These are phyloP conservation scores for Rauvolfia tetraphylla DNA, from an alignment of 257 asterid species.

Conservation along the genomic window DNA sequence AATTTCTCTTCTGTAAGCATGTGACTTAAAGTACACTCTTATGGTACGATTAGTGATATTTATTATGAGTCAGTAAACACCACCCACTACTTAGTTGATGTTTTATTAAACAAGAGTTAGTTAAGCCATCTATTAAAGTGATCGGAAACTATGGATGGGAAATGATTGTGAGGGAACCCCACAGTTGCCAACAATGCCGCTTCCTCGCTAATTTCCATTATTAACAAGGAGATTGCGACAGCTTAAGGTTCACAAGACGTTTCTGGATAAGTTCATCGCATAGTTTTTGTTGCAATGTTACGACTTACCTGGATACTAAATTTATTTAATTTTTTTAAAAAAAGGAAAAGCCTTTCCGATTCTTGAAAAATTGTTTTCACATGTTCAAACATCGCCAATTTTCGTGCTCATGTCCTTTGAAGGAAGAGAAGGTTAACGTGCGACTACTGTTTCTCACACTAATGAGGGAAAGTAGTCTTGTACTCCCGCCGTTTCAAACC, in stretches of 20 bases:
- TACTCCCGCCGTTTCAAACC: no score
- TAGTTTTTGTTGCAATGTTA: neutral
- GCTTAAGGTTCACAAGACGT: neutral
- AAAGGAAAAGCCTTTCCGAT: no score
- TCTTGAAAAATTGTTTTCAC: no score
- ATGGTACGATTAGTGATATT: constrained; percentile 3
- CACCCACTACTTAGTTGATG: neutral
- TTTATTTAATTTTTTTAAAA: no score
- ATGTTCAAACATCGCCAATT: no score
- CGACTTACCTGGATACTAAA: no score
- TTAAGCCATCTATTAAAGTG: constrained; percentile 15
- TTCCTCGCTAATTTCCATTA: neutral
- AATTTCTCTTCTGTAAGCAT: neutral
- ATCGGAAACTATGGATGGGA: neutral
- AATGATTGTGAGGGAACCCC: constrained; percentile 5
- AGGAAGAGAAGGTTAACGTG: neutral
- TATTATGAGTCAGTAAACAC: neutral
- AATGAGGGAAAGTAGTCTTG: no score
- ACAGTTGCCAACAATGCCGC: no score
- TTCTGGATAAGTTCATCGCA: neutral
- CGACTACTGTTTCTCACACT: no score
- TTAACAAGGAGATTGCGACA: neutral
- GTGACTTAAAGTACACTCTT: constrained; percentile 21
- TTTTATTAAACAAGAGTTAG: neutral
- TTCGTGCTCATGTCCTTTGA: no score